Evolutionary conservation across 768 basidiomycete species (phyloP).

Genomic region (Plicaturopsis crispa): DNA sequence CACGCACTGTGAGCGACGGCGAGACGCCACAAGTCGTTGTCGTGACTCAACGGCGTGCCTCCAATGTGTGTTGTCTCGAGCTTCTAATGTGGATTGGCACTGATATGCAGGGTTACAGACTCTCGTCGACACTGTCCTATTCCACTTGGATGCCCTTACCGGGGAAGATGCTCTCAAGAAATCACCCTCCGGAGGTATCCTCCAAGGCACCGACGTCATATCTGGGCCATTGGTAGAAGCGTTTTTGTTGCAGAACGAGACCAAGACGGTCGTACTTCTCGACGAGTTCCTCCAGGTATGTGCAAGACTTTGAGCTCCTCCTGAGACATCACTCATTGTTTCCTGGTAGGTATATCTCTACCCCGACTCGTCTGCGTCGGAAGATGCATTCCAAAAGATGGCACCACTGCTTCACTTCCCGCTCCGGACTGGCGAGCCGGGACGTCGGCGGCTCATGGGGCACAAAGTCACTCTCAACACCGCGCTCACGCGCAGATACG

Average conservation of each 20-base stretch:
- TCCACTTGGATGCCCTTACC: conserved; percentile 73
- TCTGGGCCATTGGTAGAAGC: conserved; percentile 52
- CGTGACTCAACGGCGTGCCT: conserved; percentile 51
- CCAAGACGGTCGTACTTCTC: conserved; percentile 53
- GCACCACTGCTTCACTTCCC: conserved; percentile 48
- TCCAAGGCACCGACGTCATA: conserved; percentile 58
- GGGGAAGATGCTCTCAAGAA: conserved; percentile 46
- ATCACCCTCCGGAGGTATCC: conserved; percentile 24
- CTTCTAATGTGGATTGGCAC: conserved; percentile 3
- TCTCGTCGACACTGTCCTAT: conserved; percentile 64
- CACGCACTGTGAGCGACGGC: conserved; percentile 37
- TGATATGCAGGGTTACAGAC: conserved; percentile 25
- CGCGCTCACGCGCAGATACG: conserved; percentile 34
- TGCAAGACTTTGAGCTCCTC: conserved; percentile 3
- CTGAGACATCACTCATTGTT: not conserved
- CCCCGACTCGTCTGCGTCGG: conserved; percentile 46
- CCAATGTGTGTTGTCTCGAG: conserved; percentile 42
- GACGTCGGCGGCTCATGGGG: conserved; percentile 44
- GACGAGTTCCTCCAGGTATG: conserved; percentile 73
- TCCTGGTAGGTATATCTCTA: conserved; percentile 50
- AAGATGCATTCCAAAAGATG: conserved; percentile 33
- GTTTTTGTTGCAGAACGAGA: conserved; percentile 39
- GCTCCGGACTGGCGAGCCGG: conserved; percentile 35
- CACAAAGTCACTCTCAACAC: conserved; percentile 41
- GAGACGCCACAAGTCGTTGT: conserved; percentile 54